These are phyloP conservation scores for Ceriops zippeliana DNA, from an alignment of 345 rosid species.

Conservation along the genomic window DNA sequence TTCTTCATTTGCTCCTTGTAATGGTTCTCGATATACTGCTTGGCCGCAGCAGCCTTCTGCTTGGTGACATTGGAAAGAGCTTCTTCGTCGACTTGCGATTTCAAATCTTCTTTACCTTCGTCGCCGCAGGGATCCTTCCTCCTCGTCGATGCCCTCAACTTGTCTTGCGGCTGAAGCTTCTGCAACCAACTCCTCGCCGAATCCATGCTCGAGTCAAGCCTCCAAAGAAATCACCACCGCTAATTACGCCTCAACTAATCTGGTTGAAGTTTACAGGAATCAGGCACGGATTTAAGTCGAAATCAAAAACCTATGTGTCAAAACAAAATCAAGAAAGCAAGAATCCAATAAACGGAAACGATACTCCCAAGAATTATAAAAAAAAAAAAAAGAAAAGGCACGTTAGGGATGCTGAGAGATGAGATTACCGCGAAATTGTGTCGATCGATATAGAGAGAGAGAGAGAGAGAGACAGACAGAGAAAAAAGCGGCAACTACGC, in stretches of 20 bases:
- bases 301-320: too few species aligned
- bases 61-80: conserved; percentile 51
- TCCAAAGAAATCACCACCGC: neutral
- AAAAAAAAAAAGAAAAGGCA: too few species aligned
- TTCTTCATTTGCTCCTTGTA: conserved; percentile 85
- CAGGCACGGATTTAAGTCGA: too few species aligned
- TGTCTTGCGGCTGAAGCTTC: conserved; percentile 61
- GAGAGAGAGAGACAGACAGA: too few species aligned
- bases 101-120: conserved; percentile 22
- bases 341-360: too few species aligned
- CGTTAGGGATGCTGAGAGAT: too few species aligned
- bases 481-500: too few species aligned
- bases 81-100: conserved; percentile 16
- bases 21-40: conserved; percentile 83
- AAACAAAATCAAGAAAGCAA: too few species aligned
- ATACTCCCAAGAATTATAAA: too few species aligned
- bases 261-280: too few species aligned
- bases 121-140: conserved; percentile 6
- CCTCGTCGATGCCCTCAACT: conserved; percentile 28
- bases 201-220: conserved; percentile 50
- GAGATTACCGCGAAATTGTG: too few species aligned
- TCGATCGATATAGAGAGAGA: too few species aligned
- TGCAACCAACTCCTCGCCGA: conserved; percentile 79
- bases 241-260: neutral
- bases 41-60: conserved; percentile 78